Percentiles rank a stretch among this genome's conserved stretches.
phyloP scores from a whole-genome alignment of 2,329 filamentous ascomycete species.

The Setomelanomma holmii region DNA sequence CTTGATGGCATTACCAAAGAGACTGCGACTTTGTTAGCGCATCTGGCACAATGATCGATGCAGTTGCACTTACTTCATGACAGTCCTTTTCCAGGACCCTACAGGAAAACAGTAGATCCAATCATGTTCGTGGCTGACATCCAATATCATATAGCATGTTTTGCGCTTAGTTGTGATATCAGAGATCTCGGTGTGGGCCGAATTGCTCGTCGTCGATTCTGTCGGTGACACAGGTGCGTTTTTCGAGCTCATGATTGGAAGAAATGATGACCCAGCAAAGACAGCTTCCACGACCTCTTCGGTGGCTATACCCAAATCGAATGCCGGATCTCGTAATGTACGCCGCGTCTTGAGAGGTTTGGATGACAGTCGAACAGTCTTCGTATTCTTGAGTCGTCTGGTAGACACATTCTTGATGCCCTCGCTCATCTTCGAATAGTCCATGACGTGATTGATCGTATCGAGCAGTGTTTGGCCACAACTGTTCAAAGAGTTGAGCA shows the following conservation, averaged over 20 bases:
- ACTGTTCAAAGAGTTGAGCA: constrained; percentile 52
- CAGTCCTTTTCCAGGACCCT: constrained; percentile 33
- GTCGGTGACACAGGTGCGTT: constrained; percentile 12
- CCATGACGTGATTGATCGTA: constrained; percentile 45
- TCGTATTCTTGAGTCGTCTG: constrained; percentile 34
- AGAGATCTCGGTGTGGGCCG: background rate
- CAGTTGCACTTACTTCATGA: background rate
- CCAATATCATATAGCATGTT: constrained; percentile 35
- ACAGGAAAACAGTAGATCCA: constrained; percentile 55
- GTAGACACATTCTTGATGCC: constrained; percentile 48
- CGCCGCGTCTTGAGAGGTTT: constrained; percentile 38
- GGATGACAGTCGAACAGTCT: constrained; percentile 35
- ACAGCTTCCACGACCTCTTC: constrained; percentile 36
- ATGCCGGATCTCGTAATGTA: constrained; percentile 17
- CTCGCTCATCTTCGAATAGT: constrained; percentile 38
- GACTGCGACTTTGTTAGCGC: constrained; percentile 9
- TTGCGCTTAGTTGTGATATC: constrained; percentile 17
- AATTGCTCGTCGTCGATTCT: background rate
- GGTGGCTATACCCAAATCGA: constrained; percentile 27
- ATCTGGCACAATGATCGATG: background rate
- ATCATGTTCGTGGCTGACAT: constrained; percentile 31
- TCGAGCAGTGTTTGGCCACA: constrained; percentile 61
- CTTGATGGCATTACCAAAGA: constrained; percentile 48
- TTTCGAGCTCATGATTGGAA: constrained; percentile 17
- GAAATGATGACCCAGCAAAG: constrained; percentile 44